Conservation (phyloP, 768 basidiomycete genomes). For the Russula lepida region DNA sequence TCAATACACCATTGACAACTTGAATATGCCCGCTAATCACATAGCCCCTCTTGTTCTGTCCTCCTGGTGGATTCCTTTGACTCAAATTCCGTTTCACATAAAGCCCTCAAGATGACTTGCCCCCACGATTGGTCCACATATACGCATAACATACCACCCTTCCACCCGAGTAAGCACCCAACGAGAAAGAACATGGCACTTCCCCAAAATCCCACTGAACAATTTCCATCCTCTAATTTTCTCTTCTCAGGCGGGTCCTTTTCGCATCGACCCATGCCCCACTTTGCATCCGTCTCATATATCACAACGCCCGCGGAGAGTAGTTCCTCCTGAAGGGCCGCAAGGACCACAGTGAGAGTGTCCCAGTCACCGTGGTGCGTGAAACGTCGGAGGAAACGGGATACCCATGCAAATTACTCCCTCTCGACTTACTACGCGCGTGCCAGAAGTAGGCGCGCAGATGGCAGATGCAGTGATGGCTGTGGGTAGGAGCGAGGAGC, state of each 20-base stretch:
- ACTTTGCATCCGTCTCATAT: too few relatives aligned
- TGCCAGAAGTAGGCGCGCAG: conserved; percentile 29
- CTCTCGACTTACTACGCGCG: not conserved
- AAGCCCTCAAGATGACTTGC: too few relatives aligned
- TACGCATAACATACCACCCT: not conserved
- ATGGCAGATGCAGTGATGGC: conserved; percentile 26
- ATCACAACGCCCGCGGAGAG: too few relatives aligned
- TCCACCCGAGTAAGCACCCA: not conserved
- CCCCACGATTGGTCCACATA: not conserved
- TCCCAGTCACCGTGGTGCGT: too few relatives aligned
- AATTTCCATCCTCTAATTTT: conserved; percentile 11
- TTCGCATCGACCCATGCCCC: conserved; percentile 7
- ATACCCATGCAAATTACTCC: not conserved
- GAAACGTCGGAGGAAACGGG: not conserved
- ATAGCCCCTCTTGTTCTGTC: too few relatives aligned
- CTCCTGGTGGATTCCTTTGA: too few relatives aligned
- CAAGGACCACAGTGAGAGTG: too few relatives aligned
- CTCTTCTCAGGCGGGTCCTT: conserved; percentile 24
- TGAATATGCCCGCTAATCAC: too few relatives aligned
- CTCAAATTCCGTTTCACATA: too few relatives aligned
- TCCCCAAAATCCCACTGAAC: not conserved
- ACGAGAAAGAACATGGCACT: not conserved
- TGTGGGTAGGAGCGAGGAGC: conserved; percentile 25
- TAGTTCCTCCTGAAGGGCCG: too few relatives aligned
- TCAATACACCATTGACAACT: too few relatives aligned